Conservation (phyloP, 805 yeast species). For the Candida saitoana region DNA sequence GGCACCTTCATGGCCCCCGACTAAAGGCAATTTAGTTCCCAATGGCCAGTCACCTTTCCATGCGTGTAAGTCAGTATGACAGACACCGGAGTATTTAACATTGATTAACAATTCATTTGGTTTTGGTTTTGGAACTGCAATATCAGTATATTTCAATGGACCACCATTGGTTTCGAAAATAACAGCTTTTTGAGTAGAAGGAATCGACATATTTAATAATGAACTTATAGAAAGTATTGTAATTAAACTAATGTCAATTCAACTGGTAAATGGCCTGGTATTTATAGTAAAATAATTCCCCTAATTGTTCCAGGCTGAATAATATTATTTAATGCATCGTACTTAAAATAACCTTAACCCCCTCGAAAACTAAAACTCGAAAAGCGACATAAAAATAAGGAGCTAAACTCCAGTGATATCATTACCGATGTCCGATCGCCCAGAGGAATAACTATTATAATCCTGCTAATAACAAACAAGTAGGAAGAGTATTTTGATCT, state of each 20-base stretch:
- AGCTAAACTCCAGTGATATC: not conserved
- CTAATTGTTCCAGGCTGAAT: too few relatives aligned
- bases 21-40: constrained; percentile 67
- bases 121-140: constrained; percentile 77
- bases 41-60: constrained; percentile 94
- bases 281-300: not conserved
- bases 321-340: not conserved
- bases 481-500: too few relatives aligned
- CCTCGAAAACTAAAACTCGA: not conserved
- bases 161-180: constrained; percentile 37
- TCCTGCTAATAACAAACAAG: too few relatives aligned
- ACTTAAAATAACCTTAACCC: not conserved
- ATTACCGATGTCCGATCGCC: too few relatives aligned
- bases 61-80: constrained; percentile 92
- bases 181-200: constrained; percentile 35
- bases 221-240: too few relatives aligned
- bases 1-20: constrained; percentile 90
- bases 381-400: not conserved
- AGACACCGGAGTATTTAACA: constrained; percentile 85
- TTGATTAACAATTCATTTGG: constrained; percentile 75
- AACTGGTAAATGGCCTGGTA: not conserved
- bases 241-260: too few relatives aligned
- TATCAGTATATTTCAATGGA: constrained; percentile 48
- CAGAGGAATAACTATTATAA: too few relatives aligned
- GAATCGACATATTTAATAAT: constrained; percentile 14